Conservation (phyloP, 345 rosid genomes). For the Eucalyptus paniculata region DNA sequence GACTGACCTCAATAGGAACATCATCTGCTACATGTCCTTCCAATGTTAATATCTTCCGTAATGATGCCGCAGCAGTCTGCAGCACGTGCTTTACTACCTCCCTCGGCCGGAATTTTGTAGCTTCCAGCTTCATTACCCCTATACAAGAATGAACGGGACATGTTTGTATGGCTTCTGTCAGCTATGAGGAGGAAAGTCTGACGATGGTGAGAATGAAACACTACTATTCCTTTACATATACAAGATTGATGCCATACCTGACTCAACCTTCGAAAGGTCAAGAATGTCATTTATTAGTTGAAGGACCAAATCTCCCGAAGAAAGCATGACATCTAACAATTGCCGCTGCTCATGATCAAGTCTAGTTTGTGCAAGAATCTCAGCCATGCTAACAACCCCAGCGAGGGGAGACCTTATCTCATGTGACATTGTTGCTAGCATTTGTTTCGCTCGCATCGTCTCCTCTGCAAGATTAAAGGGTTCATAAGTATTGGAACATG, state of each 20-base stretch:
- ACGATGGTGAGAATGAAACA: neutral
- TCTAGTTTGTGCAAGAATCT: slow-evolving; percentile 69
- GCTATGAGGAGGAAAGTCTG: neutral
- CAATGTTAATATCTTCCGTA: slow-evolving; percentile 62
- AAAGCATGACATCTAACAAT: slow-evolving; percentile 77
- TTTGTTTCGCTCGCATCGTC: slow-evolving; percentile 96
- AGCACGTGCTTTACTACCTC: slow-evolving; percentile 92
- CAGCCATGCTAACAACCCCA: slow-evolving; percentile 95
- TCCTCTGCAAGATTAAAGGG: slow-evolving; percentile 48
- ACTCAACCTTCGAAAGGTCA: slow-evolving; percentile 97
- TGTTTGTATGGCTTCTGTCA: neutral
- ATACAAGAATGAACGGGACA: neutral
- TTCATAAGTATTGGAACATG: neutral
- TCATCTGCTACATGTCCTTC: slow-evolving; percentile 82
- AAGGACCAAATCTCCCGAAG: slow-evolving; percentile 94
- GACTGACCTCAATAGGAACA: slow-evolving; percentile 75
- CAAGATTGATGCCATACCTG: slow-evolving; percentile 29
- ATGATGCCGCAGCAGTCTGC: slow-evolving; percentile 92
- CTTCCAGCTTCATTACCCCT: slow-evolving; percentile 96
- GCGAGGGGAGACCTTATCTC: slow-evolving; percentile 94
- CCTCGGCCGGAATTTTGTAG: slow-evolving; percentile 84
- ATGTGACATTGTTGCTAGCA: slow-evolving; percentile 97
- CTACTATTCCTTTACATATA: neutral
- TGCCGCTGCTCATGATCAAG: slow-evolving; percentile 76
- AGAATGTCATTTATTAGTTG: slow-evolving; percentile 92